phyloP scores from a whole-genome alignment of 2,329 filamentous ascomycete species.

The Trichoderma sp. region DNA sequence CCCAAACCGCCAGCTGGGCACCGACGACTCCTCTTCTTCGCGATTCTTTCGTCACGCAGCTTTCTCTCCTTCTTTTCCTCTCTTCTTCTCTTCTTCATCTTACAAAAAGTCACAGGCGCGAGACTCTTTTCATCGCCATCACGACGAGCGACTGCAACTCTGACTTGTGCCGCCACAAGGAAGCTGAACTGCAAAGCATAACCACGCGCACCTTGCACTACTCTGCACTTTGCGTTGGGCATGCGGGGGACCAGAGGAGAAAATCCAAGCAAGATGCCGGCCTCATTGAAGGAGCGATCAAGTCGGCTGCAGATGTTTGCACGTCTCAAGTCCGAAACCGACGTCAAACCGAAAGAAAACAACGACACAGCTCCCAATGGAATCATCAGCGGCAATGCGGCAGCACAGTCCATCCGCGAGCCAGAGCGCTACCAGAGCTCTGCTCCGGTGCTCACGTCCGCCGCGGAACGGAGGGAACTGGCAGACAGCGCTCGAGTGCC shows the following conservation, averaged over 20 bases:
- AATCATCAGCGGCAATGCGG: conserved; percentile 27
- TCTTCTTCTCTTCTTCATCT: not conserved
- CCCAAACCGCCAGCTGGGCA: not conserved
- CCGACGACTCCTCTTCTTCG: conserved; percentile 19
- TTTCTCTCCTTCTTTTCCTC: not conserved
- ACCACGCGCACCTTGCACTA: not conserved
- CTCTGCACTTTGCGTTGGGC: not conserved
- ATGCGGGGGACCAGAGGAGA: not conserved
- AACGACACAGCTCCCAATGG: not conserved
- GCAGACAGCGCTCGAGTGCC: conserved; percentile 43
- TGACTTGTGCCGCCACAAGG: not conserved
- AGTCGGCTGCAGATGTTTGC: conserved; percentile 41
- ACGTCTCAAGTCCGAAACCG: conserved; percentile 35
- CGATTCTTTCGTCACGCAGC: not conserved
- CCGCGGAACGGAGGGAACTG: conserved; percentile 36
- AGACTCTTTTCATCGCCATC: not conserved
- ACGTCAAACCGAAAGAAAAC: conserved; percentile 21
- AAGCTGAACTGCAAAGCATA: not conserved
- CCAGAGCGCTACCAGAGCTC: conserved; percentile 32
- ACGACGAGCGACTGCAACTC: not conserved
- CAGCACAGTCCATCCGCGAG: conserved; percentile 30
- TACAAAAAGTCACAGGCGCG: not conserved
- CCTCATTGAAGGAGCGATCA: conserved; percentile 39
- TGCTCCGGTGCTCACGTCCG: conserved; percentile 28
- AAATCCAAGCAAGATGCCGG: conserved; percentile 35